Evolutionary conservation across 345 rosid species (phyloP).

Genomic region (Eucalyptus leucophloia): DNA sequence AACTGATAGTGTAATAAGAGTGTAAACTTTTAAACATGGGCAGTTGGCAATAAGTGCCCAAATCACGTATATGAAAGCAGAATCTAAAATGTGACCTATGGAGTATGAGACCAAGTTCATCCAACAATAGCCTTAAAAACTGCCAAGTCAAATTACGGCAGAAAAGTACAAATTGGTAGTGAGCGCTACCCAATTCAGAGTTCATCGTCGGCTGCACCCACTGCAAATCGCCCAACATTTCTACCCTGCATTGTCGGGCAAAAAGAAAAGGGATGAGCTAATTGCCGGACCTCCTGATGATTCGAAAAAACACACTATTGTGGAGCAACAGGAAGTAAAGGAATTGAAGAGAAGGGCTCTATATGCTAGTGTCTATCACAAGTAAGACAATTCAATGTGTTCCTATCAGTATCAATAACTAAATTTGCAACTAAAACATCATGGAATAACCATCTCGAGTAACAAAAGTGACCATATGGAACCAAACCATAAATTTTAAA

Average conservation of each 20-base stretch:
- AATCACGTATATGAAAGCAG: neutral
- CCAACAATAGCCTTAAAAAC: neutral
- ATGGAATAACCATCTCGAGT: neutral
- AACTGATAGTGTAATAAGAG: neutral
- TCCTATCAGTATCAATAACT: neutral
- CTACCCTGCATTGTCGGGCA: conserved; percentile 23
- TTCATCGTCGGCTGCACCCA: conserved; percentile 14
- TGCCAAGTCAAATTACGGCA: neutral
- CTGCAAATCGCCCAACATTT: conserved; percentile 40
- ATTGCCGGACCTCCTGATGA: neutral
- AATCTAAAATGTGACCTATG: neutral
- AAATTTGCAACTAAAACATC: neutral
- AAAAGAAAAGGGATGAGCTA: neutral
- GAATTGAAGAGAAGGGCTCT: neutral
- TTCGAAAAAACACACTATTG: neutral
- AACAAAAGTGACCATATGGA: neutral
- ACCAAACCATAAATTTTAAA: neutral
- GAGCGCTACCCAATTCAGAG: neutral
- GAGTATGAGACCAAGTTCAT: neutral
- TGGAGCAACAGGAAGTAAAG: neutral
- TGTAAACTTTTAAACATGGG: neutral
- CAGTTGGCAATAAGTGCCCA: neutral
- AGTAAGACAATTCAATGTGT: neutral
- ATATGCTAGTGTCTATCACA: neutral
- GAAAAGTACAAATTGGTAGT: neutral